A percentile compares a stretch with the other conserved stretches of the same genome.
phyloP scores from a whole-genome alignment of 2,329 filamentous ascomycete genomes.

The Penicillium griseofulvum region DNA sequence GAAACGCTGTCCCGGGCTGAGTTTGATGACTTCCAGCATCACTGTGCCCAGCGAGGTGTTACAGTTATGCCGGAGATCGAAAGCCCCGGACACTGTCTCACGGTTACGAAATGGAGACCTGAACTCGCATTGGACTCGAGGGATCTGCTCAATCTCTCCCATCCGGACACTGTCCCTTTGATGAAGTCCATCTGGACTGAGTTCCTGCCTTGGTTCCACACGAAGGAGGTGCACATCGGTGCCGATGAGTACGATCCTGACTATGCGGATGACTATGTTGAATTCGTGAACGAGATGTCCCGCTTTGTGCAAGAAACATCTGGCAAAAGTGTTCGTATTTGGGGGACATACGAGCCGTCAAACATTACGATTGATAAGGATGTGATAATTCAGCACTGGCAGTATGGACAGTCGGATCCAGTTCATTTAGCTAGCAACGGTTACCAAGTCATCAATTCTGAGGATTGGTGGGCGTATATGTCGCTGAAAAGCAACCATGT shows the following conservation, averaged over 20 bases:
- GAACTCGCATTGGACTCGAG: slow-evolving; percentile 52
- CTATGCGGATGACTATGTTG: slow-evolving; percentile 50
- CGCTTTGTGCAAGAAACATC: slow-evolving; percentile 43
- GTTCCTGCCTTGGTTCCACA: slow-evolving; percentile 57
- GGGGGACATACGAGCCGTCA: slow-evolving; percentile 55
- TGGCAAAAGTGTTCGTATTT: slow-evolving; percentile 53
- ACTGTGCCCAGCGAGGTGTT: slow-evolving; percentile 56
- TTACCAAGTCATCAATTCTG: slow-evolving; percentile 54
- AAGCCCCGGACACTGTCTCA: slow-evolving; percentile 56
- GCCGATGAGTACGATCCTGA: slow-evolving; percentile 55
- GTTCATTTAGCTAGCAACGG: slow-evolving; percentile 46
- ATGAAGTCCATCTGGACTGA: slow-evolving; percentile 56
- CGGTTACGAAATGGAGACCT: slow-evolving; percentile 59
- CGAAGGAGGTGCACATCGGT: slow-evolving; percentile 56
- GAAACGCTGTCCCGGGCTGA: slow-evolving; percentile 55
- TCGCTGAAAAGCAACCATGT: slow-evolving; percentile 56
- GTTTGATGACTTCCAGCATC: slow-evolving; percentile 53
- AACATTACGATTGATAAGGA: slow-evolving; percentile 43
- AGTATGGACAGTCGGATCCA: slow-evolving; percentile 54
- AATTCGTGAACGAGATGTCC: slow-evolving; percentile 54
- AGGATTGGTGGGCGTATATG: slow-evolving; percentile 57
- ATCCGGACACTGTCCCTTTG: slow-evolving; percentile 54
- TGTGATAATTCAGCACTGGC: slow-evolving; percentile 57
- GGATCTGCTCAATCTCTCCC: slow-evolving; percentile 55
- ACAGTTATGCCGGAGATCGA: slow-evolving; percentile 62